Percentiles rank a stretch among this genome's conserved stretches.
These are phyloP conservation scores for Calonectria hongkongensis DNA, from an alignment of 2,329 filamentous ascomycete species.

Conservation along the genomic window DNA sequence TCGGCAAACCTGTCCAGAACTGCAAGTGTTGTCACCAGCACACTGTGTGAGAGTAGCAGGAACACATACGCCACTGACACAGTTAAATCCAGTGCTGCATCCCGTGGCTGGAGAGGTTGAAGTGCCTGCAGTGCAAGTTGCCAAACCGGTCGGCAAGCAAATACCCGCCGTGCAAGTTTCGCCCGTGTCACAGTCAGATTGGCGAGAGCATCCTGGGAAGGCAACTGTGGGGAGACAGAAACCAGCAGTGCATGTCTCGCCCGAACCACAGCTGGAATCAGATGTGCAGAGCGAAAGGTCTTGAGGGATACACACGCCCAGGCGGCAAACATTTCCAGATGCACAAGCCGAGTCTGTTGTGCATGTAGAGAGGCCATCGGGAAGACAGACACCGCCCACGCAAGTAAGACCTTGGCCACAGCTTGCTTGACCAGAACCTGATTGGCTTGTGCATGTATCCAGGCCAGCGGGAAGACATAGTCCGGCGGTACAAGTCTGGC, in stretches of 20 bases:
- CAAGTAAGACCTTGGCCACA: background rate
- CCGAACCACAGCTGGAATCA: background rate
- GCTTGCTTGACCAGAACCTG: background rate
- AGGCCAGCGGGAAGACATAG: conserved; percentile 1
- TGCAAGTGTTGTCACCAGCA: conserved; percentile 30
- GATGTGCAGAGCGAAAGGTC: background rate
- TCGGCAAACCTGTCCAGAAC: conserved; percentile 32
- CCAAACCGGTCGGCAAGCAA: conserved; percentile 1
- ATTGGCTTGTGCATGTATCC: background rate
- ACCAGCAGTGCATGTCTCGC: conserved; percentile 25
- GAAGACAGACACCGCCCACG: conserved; percentile 25
- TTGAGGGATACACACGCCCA: conserved; percentile 21
- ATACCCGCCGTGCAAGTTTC: conserved; percentile 23
- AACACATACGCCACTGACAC: conserved; percentile 2
- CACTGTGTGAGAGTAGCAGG: background rate
- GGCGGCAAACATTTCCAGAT: background rate
- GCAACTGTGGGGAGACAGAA: conserved; percentile 15
- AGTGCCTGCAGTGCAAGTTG: background rate
- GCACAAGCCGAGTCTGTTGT: background rate
- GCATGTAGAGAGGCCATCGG: conserved; percentile 5
- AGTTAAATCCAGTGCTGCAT: background rate
- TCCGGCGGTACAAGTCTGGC: background rate
- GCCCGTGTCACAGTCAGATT: background rate
- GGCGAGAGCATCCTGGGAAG: conserved; percentile 11
- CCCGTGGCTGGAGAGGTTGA: background rate